Conservation (phyloP, 139 green algal genomes). For the Tetradesmus lagerheimii region DNA sequence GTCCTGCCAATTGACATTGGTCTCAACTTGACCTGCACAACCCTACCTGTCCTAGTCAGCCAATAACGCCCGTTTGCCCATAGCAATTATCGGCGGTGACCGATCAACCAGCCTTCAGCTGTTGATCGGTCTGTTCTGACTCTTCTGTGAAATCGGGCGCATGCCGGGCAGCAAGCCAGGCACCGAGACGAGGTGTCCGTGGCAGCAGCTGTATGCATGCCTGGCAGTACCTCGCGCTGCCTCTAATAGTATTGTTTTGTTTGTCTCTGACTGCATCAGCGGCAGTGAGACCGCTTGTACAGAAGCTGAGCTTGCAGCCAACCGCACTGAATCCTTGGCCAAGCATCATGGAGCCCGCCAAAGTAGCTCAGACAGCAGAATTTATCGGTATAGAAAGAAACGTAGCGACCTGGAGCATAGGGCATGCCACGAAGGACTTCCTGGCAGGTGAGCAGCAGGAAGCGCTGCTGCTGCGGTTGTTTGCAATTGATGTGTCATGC, state of each 20-base stretch:
- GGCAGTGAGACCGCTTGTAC: neutral
- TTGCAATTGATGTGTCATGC: no score
- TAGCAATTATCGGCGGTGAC: neutral
- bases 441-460: neutral
- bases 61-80: neutral
- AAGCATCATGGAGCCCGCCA: neutral
- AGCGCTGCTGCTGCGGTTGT: neutral
- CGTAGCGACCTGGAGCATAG: conserved; percentile 17
- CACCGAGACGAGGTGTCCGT: neutral
- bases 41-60: neutral
- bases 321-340: neutral
- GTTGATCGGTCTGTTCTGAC: neutral
- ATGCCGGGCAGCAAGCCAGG: neutral
- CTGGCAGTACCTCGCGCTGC: neutral
- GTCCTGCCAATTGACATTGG: no score
- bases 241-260: neutral
- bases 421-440: conserved; percentile 40
- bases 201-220: neutral
- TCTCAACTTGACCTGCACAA: neutral
- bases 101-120: no score
- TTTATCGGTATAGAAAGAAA: conserved; percentile 13
- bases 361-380: conserved; percentile 7
- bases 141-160: neutral
- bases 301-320: neutral
- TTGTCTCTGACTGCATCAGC: neutral